Base-by-base conservation (phyloP, 768 basidiomycete species). In the Gloeopeniophorella convolvens region DNA sequence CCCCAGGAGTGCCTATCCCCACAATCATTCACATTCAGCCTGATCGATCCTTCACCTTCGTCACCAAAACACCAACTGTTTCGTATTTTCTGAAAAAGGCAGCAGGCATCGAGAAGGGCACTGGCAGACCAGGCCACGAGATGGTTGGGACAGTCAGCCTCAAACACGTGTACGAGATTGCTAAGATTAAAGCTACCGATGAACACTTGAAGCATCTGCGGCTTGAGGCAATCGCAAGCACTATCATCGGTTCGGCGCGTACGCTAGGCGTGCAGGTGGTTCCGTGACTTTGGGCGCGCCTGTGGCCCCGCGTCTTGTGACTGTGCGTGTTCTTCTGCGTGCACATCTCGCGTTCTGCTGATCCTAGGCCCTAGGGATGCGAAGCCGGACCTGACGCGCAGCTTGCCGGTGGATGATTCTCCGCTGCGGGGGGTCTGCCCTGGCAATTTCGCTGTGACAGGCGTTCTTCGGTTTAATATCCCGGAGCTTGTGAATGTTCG, bases 141-240 rank as follows among this genome's bases (percentile, higher is more conserved):
- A 72, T 76, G 52, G 73, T 80, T 54, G 90, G 85, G 42, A 91
- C 87, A 39, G 76, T 98, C 66, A 88, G 80, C 63, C 77, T 98
- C 62, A 99, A 99, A 75, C 94, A 97, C 74, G 79, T 98, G 65
- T 97, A 93, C 68, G 96, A 98, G 75, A 96, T 99, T 65, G 91
- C 95, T 31, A 95, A 89, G 77, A 88, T 99, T 68, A 99, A 99
- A 73, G 77, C 81, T 45, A 80, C 77, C 62, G 96, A 99, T 70
- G 85, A 85, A 56, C 85, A 91, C 66, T 72, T 96, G 74, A 86
- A 79, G 71, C 86, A 87, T 63, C 75, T 96, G 57, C 79, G 82
- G 56, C 74, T 95, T 56, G 89, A 96, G 73, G 81, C 82, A 60
- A 85, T 99, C 44, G 85, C 90, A 24, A 84, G 84, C 63, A 89